Percentiles rank a stretch among this genome's conserved stretches.
Evolutionary conservation across 2,329 filamentous ascomycete genomes (phyloP).

Genomic region (Diplodia corticola): DNA sequence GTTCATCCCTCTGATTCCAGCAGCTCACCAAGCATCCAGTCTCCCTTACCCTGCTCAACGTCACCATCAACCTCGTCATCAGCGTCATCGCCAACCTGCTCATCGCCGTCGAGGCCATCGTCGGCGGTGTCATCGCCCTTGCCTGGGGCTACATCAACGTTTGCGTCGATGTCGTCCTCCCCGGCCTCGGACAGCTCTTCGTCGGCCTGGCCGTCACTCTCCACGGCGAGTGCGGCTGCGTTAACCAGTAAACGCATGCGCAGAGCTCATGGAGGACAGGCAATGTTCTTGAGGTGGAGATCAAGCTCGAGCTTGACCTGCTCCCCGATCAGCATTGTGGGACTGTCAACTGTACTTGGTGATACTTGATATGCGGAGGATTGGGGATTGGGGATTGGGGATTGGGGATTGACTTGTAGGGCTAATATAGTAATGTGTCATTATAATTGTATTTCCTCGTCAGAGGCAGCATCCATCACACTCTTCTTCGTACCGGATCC

Average conservation of each 20-base stretch:
- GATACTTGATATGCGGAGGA: not conserved
- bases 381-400: not conserved
- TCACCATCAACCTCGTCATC: conserved; percentile 19
- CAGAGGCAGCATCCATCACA: not conserved
- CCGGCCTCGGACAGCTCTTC: not conserved
- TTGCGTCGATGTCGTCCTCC: not conserved
- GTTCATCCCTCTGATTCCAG: not conserved
- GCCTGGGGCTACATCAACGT: not conserved
- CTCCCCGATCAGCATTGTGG: not conserved
- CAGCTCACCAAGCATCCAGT: not conserved
- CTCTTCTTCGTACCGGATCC: conserved; percentile 3
- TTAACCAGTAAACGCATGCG: not conserved
- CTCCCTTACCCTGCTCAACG: conserved; percentile 5
- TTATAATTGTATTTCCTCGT: not conserved
- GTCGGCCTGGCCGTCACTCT: not conserved
- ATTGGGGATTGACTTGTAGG: no score
- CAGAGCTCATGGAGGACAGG: no score
- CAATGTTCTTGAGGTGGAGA: no score
- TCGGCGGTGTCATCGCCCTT: conserved; percentile 8
- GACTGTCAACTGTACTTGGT: not conserved
- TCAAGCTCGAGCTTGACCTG: no score
- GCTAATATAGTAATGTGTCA: not conserved
- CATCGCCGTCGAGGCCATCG: not conserved
- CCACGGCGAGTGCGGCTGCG: conserved; percentile 6
- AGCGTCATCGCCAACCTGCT: conserved; percentile 22